phyloP scores from a whole-genome alignment of 306 rosid genomes.

The Quercus robur region DNA sequence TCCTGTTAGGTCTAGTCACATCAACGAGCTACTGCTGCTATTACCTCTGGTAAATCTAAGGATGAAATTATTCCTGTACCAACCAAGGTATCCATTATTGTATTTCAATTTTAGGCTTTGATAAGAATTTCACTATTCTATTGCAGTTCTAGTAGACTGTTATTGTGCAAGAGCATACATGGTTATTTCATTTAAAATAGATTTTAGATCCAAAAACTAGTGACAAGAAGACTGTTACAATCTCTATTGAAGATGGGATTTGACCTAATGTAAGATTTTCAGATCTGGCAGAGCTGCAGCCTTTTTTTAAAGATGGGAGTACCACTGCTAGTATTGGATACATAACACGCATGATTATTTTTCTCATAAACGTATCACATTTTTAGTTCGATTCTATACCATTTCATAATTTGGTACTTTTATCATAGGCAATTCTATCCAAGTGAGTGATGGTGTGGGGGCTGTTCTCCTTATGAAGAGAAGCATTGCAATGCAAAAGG shows the following conservation, averaged over 20 bases:
- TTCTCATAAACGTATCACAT: background rate
- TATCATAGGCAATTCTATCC: constrained; percentile 85
- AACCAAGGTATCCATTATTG: constrained; percentile 53
- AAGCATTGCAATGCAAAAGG: constrained; percentile 70
- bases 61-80: constrained; percentile 88
- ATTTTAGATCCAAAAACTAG: constrained; percentile 83
- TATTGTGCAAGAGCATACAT: background rate
- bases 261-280: constrained; percentile 57
- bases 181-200: constrained; percentile 31
- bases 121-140: background rate
- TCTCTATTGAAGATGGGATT: constrained; percentile 89
- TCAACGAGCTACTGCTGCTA: constrained; percentile 78
- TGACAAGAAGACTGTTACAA: constrained; percentile 66
- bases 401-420: constrained; percentile 17
- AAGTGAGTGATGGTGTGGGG: constrained; percentile 92
- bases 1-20: constrained; percentile 80
- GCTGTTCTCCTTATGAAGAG: constrained; percentile 93
- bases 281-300: constrained; percentile 64
- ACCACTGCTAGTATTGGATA: constrained; percentile 83
- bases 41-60: constrained; percentile 84
- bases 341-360: background rate
- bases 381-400: background rate
- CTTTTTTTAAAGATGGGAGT: constrained; percentile 86
- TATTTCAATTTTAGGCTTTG: background rate
- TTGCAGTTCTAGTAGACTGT: background rate